Evolutionary conservation across 139 green algal genomes (phyloP).

Genomic region (Chlamydomonas schloesseri): DNA sequence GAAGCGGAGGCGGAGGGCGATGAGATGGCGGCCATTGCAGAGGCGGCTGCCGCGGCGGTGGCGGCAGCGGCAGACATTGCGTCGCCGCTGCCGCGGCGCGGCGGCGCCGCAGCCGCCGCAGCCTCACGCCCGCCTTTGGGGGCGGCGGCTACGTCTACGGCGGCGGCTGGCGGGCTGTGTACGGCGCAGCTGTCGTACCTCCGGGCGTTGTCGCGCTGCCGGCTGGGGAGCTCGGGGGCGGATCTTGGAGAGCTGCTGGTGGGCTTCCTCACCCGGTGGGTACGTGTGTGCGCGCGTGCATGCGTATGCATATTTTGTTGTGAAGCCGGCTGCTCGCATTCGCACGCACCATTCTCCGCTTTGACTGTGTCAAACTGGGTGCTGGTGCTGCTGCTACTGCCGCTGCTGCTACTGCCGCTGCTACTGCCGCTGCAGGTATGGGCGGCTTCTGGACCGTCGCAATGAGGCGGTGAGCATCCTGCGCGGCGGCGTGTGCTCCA

Average conservation of each 20-base stretch:
- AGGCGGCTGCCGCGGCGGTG: constrained; percentile 9
- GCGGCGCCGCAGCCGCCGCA: background rate
- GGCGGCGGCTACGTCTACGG: too few species aligned
- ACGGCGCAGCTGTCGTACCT: constrained; percentile 22
- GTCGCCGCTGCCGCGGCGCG: background rate
- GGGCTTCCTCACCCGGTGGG: constrained; percentile 71
- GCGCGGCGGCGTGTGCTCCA: constrained; percentile 67
- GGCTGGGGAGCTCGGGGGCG: background rate
- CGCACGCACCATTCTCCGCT: too few species aligned
- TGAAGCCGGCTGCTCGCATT: too few species aligned
- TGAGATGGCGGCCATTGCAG: background rate
- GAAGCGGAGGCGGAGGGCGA: background rate
- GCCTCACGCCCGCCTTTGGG: too few species aligned
- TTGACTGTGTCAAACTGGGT: too few species aligned
- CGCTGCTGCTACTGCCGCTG: too few species aligned
- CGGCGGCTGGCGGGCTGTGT: background rate
- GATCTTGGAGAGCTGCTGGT: constrained; percentile 75
- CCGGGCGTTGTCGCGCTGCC: background rate
- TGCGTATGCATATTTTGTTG: too few species aligned
- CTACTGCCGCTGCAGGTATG: too few species aligned
- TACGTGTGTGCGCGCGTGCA: too few species aligned
- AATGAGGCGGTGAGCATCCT: constrained; percentile 68
- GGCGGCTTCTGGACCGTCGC: constrained; percentile 55
- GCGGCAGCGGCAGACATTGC: background rate
- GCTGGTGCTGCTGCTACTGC: too few species aligned